Base-by-base conservation (phyloP, 1,284 basidiomycete species). In the Ganoderma leucocontextum region DNA sequence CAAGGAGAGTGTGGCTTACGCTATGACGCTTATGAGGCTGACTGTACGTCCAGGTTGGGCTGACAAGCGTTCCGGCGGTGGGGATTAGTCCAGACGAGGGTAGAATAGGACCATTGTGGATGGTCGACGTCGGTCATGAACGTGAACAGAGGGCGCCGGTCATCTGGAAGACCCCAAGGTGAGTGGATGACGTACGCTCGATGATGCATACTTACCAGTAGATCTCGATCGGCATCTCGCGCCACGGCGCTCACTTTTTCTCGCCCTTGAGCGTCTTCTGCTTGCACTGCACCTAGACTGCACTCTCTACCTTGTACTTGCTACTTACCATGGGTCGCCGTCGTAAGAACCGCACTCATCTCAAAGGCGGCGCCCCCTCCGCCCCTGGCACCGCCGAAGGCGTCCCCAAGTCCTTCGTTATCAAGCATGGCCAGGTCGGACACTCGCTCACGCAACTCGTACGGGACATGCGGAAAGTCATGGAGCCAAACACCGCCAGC, bases 401-500 rank as follows among this genome's bases (percentile, higher is more conserved):
- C 67, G 81, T 82, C 0, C 92, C 93, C 4, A 93, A 90, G 79
- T 92, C 92, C 0, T 94, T 95, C 78, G 94, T 99, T 72, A 96
- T 99, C 79, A 97, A 97, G 77, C 94, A 97, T 80, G 97, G 97
- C 55, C 90, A 91, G 68, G 96, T 99, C 39, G 96, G 97, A 17
- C 86, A 88, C 65, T 95, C 95, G n/a, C 86, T 98, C 63, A 83
- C 90, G 4, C 93, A 95, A 75, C 90, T 99, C 39, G 96, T 98
- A 17, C 88, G 93, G 63, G 98, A 99, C 81, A 84, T 98, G 76
- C 87, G 98, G 75, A 94, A 95, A 80, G 92, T 98, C 70, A 96
- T 99, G 95, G 98, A 99, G 81, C 98, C 98, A 69, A 96, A 99
- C 80, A 99, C 98, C 25, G 98, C 97, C 7, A 92, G 91, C 69